Evolutionary conservation across 257 asterid species (phyloP), one percentile per base, ranked within the genome.

Genomic region (Striga asiatica): DNA sequence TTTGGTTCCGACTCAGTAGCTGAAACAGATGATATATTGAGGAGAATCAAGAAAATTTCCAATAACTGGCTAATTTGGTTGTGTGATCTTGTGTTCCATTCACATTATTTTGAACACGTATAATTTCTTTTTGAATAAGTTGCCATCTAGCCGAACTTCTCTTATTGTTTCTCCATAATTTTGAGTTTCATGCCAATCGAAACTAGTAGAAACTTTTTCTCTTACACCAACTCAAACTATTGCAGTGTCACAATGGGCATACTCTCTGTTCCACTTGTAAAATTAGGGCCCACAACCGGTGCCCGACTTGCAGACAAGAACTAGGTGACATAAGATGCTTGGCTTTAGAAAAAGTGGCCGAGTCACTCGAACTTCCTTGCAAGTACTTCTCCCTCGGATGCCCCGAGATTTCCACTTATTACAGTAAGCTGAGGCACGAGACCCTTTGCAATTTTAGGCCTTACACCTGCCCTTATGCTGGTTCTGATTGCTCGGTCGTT

Each of bases 241-340:
- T 16, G 16, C 75, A 78, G 85, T 78, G 85, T 68, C 85, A 78
- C 70, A 75, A 78, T 28, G 82, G 85, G 23, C 82, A 78, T 28
- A 72, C 85, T 12, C 71, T 78, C 25, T 75, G 85, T 58, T 75
- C 82, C 6, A 70, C 78, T 12, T 78, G 80, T 48, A 78, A 78
- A 72, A 62, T 53, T 42, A 51, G 77, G 42, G 78, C 75, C 32
- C 82, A 75, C 68, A 78, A 75, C 67, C 58, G 77, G 56, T 78
- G 82, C 56, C 85, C 85, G 1, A 75, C 82, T 6, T 42, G 49
- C 18, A 10, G 24, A 17, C 49, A 42, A 10, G 49, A 42, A 23
- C 49, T 42, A 1, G 82, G 85, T 9, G 85, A 78, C 46, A 78
- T 78, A 13, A 54, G 85, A 50, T 78, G 85, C 28, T 70, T 75